phyloP scores from a whole-genome alignment of 2,329 filamentous ascomycete species.

The Paecilomyces sp. region DNA sequence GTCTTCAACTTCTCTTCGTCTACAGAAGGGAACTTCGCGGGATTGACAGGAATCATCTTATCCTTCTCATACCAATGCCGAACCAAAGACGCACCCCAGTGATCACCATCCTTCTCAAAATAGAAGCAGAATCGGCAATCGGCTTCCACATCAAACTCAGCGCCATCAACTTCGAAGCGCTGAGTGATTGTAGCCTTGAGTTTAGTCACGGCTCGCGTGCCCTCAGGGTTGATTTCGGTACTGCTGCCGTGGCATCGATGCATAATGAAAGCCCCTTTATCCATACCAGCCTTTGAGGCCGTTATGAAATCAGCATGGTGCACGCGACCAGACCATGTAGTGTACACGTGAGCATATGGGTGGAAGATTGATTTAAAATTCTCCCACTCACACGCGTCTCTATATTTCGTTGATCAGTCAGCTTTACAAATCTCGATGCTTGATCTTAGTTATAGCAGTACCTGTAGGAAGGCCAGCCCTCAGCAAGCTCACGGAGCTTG shows the following conservation, averaged over 20 bases:
- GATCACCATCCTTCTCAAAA: constrained; percentile 32
- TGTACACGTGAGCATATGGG: constrained; percentile 42
- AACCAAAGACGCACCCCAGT: constrained; percentile 40
- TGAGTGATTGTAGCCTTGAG: constrained; percentile 48
- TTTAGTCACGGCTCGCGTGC: constrained; percentile 39
- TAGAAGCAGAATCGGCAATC: constrained; percentile 44
- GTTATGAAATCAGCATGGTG: constrained; percentile 39
- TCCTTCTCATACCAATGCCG: constrained; percentile 49
- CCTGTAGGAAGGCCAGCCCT: constrained; percentile 43
- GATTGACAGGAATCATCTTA: constrained; percentile 42
- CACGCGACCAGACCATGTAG: constrained; percentile 44
- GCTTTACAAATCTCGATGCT: constrained; percentile 17
- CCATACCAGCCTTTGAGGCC: constrained; percentile 45
- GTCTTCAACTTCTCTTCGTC: constrained; percentile 32
- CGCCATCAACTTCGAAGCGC: constrained; percentile 35
- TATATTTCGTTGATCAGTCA: constrained; percentile 4
- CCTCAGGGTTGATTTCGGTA: constrained; percentile 35
- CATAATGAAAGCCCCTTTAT: constrained; percentile 46
- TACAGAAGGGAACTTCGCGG: constrained; percentile 33
- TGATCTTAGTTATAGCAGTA: too few relatives aligned
- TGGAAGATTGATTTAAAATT: constrained; percentile 47
- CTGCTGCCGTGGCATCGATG: constrained; percentile 27
- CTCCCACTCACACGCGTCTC: constrained; percentile 47
- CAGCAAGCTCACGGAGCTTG: constrained; percentile 43
- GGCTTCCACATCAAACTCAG: constrained; percentile 39